Evolutionary conservation across 768 basidiomycete species (phyloP).

Genomic region (Sutorius australiensis): DNA sequence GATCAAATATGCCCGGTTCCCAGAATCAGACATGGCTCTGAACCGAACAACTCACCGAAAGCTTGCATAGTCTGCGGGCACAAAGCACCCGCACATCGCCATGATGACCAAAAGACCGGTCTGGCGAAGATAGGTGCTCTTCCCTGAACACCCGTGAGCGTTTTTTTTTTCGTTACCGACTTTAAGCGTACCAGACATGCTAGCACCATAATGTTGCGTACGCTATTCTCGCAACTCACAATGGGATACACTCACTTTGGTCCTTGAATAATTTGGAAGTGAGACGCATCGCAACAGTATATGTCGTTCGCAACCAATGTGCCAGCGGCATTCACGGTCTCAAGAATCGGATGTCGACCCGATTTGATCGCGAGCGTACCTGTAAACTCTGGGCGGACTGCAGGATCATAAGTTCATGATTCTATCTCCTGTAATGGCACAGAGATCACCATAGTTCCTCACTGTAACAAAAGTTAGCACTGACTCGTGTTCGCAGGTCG

Average conservation of each 20-base stretch:
- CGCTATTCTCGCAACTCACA: not conserved
- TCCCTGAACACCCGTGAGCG: constrained; percentile 45
- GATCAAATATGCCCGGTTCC: not conserved
- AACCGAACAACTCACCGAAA: constrained; percentile 50
- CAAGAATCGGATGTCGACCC: constrained; percentile 85
- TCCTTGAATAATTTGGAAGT: constrained; percentile 90
- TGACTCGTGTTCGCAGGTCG: not conserved
- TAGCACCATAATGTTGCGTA: constrained; percentile 19
- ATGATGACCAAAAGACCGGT: constrained; percentile 78
- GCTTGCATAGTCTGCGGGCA: constrained; percentile 91
- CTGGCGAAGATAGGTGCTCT: constrained; percentile 91
- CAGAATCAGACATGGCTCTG: not conserved
- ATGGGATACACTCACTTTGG: constrained; percentile 59
- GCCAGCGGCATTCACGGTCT: constrained; percentile 63
- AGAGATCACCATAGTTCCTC: constrained; percentile 43
- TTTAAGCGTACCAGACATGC: constrained; percentile 52
- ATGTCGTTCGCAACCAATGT: constrained; percentile 85
- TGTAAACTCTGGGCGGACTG: constrained; percentile 90
- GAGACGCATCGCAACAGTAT: constrained; percentile 78
- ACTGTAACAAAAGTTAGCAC: constrained; percentile 29
- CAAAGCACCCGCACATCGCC: constrained; percentile 88
- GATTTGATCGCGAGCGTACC: constrained; percentile 85
- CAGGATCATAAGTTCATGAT: not conserved
- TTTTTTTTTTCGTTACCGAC: not conserved
- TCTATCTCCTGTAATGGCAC: not conserved